Evolutionary conservation across 2,329 filamentous ascomycete genomes (phyloP), one percentile per base, ranked within the genome.

Genomic region (Helminthosporium solani): DNA sequence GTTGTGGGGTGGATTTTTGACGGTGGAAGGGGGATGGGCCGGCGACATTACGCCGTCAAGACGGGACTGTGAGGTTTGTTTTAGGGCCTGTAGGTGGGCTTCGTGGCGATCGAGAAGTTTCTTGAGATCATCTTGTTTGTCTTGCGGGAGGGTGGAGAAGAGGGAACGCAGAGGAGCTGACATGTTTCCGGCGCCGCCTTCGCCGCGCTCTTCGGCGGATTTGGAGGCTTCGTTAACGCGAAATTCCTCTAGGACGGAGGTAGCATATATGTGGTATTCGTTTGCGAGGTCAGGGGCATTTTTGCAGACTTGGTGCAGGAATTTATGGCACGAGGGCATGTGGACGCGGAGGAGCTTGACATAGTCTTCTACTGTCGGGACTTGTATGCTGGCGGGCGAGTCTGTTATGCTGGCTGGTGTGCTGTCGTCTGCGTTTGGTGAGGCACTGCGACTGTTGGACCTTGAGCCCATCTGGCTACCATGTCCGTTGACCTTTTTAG

Each of bases 291-390:
- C 82, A 0, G 85, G 83, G 25, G 86, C 87, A 25, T 85, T 84
- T 52, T 79, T 81, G 3, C 81, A 81, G 8, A 88, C 75, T 43
- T 86, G 81, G 54, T 90, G 86, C 2, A 90, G 64, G 74, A 87
- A 91, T 41, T 78, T 81, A 70, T 89, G 88, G 36, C 82, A 70
- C 2, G 83, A 75, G 1, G 75, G 73, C 30, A 82, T 78, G 57
- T 91, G 85, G 43, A 81, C 80, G 52, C 79, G 78, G 12, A 91
- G 70, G 1, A 92, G 69, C 12, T 77, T 70, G 7, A 90, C 83
- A 52, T 85, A 92, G 58, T 91, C 87, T 52, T 87, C 82, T 0
- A 90, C 85, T 0, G 79, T 83, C 0, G 86, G 81, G 3, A 57
- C 47, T 21, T 62, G 40, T 3, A 27, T 54, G 25, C 54, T 56